These are phyloP conservation scores for Oehlia diaphana DNA, from an alignment of 192 early-diverging fungal species.

Conservation along the genomic window DNA sequence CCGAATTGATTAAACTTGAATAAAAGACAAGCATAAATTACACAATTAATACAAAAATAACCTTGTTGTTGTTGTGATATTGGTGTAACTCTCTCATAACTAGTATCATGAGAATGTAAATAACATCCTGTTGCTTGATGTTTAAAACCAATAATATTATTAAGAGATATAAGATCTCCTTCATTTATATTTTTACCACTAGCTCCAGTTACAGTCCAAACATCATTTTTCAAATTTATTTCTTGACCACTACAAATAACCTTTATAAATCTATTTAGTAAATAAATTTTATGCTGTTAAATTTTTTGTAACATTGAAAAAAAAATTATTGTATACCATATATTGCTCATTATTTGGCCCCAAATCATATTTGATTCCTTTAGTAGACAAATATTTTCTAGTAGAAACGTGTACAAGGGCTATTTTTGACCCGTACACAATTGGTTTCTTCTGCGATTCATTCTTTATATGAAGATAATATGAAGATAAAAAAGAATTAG, in stretches of 20 bases:
- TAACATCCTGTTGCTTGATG: not conserved
- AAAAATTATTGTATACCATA: not conserved
- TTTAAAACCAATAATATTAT: not conserved
- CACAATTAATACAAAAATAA: not conserved
- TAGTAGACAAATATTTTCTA: slow-evolving; percentile 8
- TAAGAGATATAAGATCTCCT: not conserved
- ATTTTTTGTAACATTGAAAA: not conserved
- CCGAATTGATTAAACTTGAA: too few relatives aligned
- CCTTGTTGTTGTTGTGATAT: not conserved
- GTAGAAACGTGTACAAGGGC: slow-evolving; percentile 3
- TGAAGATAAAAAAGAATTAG: not conserved
- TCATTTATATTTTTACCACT: not conserved
- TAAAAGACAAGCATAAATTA: too few relatives aligned
- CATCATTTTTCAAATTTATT: slow-evolving; percentile 2
- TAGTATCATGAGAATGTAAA: not conserved
- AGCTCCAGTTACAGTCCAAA: slow-evolving; percentile 3
- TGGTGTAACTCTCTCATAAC: not conserved
- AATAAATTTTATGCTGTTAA: not conserved
- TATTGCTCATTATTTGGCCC: not conserved
- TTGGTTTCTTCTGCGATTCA: not conserved
- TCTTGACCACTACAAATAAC: not conserved
- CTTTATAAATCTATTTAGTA: not conserved
- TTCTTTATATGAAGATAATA: not conserved
- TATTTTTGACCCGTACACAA: not conserved
- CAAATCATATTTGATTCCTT: not conserved